Evolutionary conservation across 441 rosid species (phyloP).

Genomic region (Pelargonium myrrhifolium): DNA sequence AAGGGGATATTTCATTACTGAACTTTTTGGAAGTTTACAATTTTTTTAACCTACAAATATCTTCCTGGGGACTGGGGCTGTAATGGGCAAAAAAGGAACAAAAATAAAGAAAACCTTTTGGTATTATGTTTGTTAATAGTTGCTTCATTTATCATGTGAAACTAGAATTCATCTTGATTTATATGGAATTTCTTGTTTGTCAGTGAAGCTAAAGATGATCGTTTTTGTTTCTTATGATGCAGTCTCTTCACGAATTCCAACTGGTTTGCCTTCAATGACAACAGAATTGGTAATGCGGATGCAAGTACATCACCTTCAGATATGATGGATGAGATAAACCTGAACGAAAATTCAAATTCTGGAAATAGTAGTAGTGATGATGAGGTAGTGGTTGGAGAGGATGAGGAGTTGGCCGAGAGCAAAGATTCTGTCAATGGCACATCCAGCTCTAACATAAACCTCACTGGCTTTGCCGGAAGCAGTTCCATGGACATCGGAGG

Average conservation of each 20-base stretch:
- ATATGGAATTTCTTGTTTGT: background rate
- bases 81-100: too few species aligned
- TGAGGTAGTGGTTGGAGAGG: slow-evolving; percentile 92
- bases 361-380: slow-evolving; percentile 81
- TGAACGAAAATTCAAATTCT: slow-evolving; percentile 49
- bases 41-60: too few species aligned
- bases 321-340: slow-evolving; percentile 58
- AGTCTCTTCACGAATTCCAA: slow-evolving; percentile 87
- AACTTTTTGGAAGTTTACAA: too few species aligned
- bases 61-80: too few species aligned
- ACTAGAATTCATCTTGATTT: background rate
- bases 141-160: background rate
- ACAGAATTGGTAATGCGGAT: slow-evolving; percentile 37
- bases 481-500: slow-evolving; percentile 20
- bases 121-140: background rate
- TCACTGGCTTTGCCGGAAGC: slow-evolving; percentile 29
- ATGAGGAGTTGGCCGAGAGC: slow-evolving; percentile 58
- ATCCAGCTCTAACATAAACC: slow-evolving; percentile 49
- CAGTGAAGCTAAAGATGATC: slow-evolving; percentile 23
- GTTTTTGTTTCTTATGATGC: slow-evolving; percentile 34
- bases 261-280: slow-evolving; percentile 95
- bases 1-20: too few species aligned
- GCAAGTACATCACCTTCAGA: slow-evolving; percentile 44
- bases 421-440: slow-evolving; percentile 40
- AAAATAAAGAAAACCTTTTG: background rate